Base-by-base conservation (phyloP, 148 eudicot genomes). In the Chenopodium quinoa region DNA sequence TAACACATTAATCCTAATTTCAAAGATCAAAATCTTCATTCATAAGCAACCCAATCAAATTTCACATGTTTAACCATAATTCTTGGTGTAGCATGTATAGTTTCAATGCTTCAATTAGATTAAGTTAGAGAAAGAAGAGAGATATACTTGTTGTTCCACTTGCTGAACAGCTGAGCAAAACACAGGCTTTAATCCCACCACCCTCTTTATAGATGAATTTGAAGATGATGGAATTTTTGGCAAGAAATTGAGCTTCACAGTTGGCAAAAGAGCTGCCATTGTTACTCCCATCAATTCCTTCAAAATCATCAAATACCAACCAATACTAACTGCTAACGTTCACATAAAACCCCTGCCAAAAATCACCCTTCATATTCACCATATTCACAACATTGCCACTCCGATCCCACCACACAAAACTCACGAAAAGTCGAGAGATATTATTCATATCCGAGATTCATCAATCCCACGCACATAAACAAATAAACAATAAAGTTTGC, bases 81-180 rank as follows among this genome's bases (percentile, higher is more conserved):
- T 56, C 62, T 56, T 34, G 14, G 73, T 32, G 6, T 10, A 34
- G 4, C 3, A 70, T 27, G 17, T 50, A 50, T 1, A 50, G 16
- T 50, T 68, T 1, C 73, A 34, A 16, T 31, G 20, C 27, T 47
- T 73, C 17, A 37, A 37, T 7, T 3, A 71, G 20, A 71, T 1
- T 47, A 44, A 22, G n/a, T 50, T 50, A 2, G 54, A 50, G 54
- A 50, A 76, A 22, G 20, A n/a, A 22, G 47, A 76, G 4, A 76
- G 48, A 29, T 1, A 32, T 67, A 81, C 79, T 54, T 81, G 79
- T 37, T 67, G 66, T 48, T 71, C 77, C 13, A 78, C 84, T 73
- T 81, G 84, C 73, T 84, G 87, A 34, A 84, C 76, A 52, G 88
- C 76, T 10, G 84, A 85, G 82, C 94, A 91, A 72, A 85, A 85